Percentiles rank a stretch among this genome's conserved stretches.
phyloP scores from a whole-genome alignment of 352 stramenopile genomes.

The Aphanomyces astaci region DNA sequence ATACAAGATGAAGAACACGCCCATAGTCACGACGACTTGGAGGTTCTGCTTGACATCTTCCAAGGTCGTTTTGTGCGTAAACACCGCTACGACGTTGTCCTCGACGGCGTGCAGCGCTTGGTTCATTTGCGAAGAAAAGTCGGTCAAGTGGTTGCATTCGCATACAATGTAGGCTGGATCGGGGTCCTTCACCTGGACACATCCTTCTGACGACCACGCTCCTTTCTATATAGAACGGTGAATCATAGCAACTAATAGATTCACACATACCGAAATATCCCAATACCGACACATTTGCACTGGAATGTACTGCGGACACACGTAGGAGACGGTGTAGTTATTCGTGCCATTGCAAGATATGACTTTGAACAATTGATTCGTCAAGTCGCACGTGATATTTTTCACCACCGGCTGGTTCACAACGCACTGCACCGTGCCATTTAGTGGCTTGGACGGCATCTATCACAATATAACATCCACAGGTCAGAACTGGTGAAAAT shows the following conservation, averaged over 20 bases:
- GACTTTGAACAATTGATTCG: constrained; percentile 1
- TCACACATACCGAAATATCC: constrained; percentile 25
- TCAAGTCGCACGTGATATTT: not conserved
- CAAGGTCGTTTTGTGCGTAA: constrained; percentile 45
- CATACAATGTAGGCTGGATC: constrained; percentile 67
- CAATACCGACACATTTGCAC: constrained; percentile 53
- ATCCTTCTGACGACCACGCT: constrained; percentile 55
- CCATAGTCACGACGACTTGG: constrained; percentile 43
- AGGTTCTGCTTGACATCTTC: constrained; percentile 56
- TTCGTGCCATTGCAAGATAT: constrained; percentile 35
- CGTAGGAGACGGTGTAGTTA: constrained; percentile 39
- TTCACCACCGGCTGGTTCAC: not conserved
- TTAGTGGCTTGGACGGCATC: not conserved
- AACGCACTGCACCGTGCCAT: not conserved
- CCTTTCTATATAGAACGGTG: constrained; percentile 19
- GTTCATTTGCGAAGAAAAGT: constrained; percentile 61
- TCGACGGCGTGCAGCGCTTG: constrained; percentile 47
- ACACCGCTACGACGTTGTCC: constrained; percentile 50
- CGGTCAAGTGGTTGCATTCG: constrained; percentile 61
- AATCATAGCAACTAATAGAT: not conserved
- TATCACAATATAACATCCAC: not conserved
- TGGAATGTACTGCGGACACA: constrained; percentile 36
- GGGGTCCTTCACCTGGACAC: constrained; percentile 33
- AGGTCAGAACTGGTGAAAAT: not conserved
- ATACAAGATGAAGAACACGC: constrained; percentile 45